phyloP scores from a whole-genome alignment of 225 moss, liverwort and hornwort genomes.

The Ulota crispa region DNA sequence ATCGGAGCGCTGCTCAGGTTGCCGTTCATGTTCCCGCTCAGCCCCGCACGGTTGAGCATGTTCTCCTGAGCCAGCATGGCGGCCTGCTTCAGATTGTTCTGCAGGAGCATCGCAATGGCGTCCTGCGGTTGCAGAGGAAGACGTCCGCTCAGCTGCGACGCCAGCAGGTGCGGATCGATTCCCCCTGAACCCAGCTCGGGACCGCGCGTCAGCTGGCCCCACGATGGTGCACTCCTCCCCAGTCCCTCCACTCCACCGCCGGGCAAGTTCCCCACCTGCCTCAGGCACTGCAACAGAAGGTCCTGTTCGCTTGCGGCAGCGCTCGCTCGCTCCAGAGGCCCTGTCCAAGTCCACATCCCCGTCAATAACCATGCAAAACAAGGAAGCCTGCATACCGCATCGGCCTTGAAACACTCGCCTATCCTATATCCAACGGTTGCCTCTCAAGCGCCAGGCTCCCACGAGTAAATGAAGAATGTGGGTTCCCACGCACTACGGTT shows the following conservation, averaged over 20 bases:
- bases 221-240: constrained; percentile 37
- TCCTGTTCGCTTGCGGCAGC: constrained; percentile 71
- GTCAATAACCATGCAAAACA: not conserved
- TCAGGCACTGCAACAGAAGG: constrained; percentile 66
- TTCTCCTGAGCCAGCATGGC: constrained; percentile 45
- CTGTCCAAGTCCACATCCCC: not conserved
- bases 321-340: constrained; percentile 62
- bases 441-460: not conserved
- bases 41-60: constrained; percentile 13
- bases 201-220: constrained; percentile 41
- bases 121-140: constrained; percentile 25
- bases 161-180: constrained; percentile 22
- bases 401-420: not conserved
- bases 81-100: constrained; percentile 55
- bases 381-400: not conserved
- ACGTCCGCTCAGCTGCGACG: constrained; percentile 35
- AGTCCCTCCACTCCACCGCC: constrained; percentile 28
- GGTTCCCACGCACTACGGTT: not conserved
- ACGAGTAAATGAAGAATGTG: not conserved
- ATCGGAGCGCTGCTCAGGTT: constrained; percentile 13
- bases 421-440: accelerated
- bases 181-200: constrained; percentile 18
- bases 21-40: constrained; percentile 11
- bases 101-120: constrained; percentile 43
- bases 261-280: constrained; percentile 45